Base-by-base conservation (phyloP, 202 grass and related monocot species). In the Cymbopogon flexuosus region DNA sequence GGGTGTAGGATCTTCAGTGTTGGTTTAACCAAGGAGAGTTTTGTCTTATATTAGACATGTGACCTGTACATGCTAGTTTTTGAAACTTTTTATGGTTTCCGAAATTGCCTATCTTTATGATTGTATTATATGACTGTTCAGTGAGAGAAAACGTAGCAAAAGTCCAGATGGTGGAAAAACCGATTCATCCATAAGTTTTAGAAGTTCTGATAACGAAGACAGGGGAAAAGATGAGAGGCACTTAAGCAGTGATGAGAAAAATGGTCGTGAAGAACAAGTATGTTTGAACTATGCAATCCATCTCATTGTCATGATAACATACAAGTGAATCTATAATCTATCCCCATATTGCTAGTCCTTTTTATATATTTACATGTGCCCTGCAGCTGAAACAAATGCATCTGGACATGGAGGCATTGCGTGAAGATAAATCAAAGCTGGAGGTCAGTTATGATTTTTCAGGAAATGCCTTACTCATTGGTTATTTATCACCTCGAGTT, bases 341-440 rank as follows among this genome's bases (percentile, higher is more conserved):
- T 80, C 35, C 51, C 18, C 4, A 73, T 75, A 79, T 84, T 76
- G 30, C 65, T 80, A 56, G 33, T 37, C 56, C 69, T 79, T 85
- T 33, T 57, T 63, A 73, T 68, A 42, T 71, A 70, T 43, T 39
- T 79, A 31, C 45, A 12, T 83, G 33, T 67, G 18, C 54, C 58
- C 27, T 76, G 43, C 70, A 96, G 93, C 34, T 93, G 58, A 90
- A 87, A 78, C 90, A 87, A 84, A 79, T 93, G 78, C 68, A 84
- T 60, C 68, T 90, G 64, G 89, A 89, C 47, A 82, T 96, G 82
- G 86, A 93, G 71, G 79, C 67, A 72, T 80, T 96, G 18, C 65
- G 60, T 39, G 93, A 93, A 79, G 85, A 89, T 79, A 96, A 93
- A 87, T 89, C 87, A 49, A 80, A 87, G 79, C 61, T 89, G 40